Conservation (phyloP, 805 yeast genomes). For the Candida palmyrensis region DNA sequence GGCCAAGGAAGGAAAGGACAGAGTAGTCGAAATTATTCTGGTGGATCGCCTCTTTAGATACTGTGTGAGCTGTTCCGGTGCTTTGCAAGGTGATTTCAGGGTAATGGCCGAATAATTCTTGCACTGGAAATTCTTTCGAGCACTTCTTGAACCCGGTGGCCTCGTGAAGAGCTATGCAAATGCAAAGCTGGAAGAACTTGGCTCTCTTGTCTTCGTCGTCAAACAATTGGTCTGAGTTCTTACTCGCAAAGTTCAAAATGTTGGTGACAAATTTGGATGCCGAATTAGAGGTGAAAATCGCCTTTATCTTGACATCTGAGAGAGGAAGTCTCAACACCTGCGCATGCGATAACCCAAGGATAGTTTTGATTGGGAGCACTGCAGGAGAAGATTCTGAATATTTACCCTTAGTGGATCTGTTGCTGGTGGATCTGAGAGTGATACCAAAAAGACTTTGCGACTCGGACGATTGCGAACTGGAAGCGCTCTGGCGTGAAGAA, state of each 20-base stretch:
- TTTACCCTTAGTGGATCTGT: constrained; percentile 10
- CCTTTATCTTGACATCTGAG: constrained; percentile 34
- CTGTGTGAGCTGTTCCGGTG: constrained; percentile 28
- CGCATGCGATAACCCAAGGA: constrained; percentile 30
- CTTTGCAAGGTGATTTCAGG: constrained; percentile 27
- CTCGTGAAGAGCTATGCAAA: constrained; percentile 31
- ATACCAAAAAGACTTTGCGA: constrained; percentile 16
- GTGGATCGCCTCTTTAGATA: constrained; percentile 28
- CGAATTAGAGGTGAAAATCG: constrained; percentile 26
- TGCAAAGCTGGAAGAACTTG: constrained; percentile 25
- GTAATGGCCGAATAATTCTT: constrained; percentile 23
- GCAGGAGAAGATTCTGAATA: constrained; percentile 25
- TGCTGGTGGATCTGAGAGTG: constrained; percentile 20
- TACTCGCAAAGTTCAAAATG: constrained; percentile 19
- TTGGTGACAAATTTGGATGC: constrained; percentile 24
- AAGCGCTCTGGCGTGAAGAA: too few relatives aligned
- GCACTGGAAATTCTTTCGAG: constrained; percentile 17
- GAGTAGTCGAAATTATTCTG: constrained; percentile 33
- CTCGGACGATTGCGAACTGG: too few relatives aligned
- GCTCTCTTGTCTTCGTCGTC: constrained; percentile 12
- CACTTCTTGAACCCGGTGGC: constrained; percentile 29
- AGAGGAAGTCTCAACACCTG: constrained; percentile 27
- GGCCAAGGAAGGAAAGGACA: constrained; percentile 33
- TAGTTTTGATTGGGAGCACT: constrained; percentile 28
- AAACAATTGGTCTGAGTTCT: constrained; percentile 21